phyloP scores from a whole-genome alignment of 1,284 basidiomycete species.

The Caloboletus firmus region DNA sequence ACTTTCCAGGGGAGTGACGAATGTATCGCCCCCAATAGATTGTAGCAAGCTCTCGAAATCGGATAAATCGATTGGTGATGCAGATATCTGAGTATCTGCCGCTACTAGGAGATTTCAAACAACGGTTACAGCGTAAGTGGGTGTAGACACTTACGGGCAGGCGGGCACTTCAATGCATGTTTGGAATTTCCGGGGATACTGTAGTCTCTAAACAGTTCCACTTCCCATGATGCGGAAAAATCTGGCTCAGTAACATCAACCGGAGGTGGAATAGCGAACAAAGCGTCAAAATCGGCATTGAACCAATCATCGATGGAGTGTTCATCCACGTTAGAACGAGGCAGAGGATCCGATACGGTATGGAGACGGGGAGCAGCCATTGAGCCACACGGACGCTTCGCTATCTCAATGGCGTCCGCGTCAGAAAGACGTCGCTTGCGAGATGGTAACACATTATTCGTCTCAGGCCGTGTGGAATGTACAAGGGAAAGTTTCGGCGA shows the following conservation, averaged over 20 bases:
- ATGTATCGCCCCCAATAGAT: conserved; percentile 4
- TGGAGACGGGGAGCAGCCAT: conserved; percentile 20
- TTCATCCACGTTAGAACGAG: conserved; percentile 12
- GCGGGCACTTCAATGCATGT: background rate
- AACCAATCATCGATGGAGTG: conserved; percentile 33
- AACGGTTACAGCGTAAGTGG: background rate
- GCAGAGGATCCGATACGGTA: conserved; percentile 32
- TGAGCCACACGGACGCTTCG: conserved; percentile 28
- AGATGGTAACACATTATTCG: background rate
- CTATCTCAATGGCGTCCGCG: conserved; percentile 6
- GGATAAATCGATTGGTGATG: background rate
- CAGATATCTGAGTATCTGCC: background rate
- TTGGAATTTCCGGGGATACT: conserved; percentile 10
- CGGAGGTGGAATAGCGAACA: conserved; percentile 30
- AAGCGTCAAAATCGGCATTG: conserved; percentile 16
- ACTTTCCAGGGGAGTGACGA: background rate
- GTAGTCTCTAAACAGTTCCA: conserved; percentile 32
- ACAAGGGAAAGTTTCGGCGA: background rate
- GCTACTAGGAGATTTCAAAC: background rate
- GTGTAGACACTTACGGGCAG: conserved; percentile 16
- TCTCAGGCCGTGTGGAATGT: background rate
- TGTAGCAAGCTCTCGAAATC: conserved; percentile 20
- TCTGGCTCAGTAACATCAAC: conserved; percentile 25
- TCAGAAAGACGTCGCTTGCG: conserved; percentile 40
- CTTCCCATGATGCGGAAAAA: conserved; percentile 19